Conservation (phyloP, 441 rosid genomes). For the Bocquillonia castaneifolia region DNA sequence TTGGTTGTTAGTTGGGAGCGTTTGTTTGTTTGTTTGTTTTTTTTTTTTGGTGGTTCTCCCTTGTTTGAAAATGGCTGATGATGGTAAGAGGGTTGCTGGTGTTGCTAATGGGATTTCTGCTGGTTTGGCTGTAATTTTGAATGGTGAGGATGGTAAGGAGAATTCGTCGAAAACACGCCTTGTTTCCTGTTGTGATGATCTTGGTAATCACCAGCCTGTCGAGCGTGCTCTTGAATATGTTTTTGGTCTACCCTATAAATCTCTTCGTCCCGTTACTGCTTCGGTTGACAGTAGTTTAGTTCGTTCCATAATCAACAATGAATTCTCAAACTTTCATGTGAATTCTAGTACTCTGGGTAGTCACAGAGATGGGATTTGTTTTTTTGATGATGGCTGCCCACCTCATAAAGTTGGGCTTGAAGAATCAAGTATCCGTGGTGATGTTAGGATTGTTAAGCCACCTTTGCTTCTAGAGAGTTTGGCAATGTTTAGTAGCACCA, state of each 20-base stretch:
- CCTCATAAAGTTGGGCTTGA: constrained; percentile 57
- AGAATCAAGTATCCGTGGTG: constrained; percentile 72
- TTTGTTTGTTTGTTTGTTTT: neutral
- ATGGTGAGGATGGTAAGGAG: constrained; percentile 56
- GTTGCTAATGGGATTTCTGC: constrained; percentile 59
- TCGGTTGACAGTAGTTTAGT: constrained; percentile 46
- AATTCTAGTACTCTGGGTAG: constrained; percentile 27
- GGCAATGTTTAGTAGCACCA: constrained; percentile 80
- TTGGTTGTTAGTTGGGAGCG: neutral
- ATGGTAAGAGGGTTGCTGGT: constrained; percentile 39
- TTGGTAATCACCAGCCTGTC: constrained; percentile 65
- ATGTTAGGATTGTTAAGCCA: constrained; percentile 53
- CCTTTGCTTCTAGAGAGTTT: constrained; percentile 85
- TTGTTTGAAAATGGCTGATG: constrained; percentile 70
- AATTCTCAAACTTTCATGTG: constrained; percentile 35
- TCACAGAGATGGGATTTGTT: constrained; percentile 54
- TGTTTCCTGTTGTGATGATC: constrained; percentile 70
- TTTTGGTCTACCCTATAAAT: constrained; percentile 62
- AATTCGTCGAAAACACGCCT: constrained; percentile 50
- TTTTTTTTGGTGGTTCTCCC: constrained; percentile 7
- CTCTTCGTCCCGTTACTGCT: constrained; percentile 45
- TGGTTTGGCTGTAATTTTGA: constrained; percentile 83
- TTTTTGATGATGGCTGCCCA: constrained; percentile 44
- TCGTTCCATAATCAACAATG: constrained; percentile 48
- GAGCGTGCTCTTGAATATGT: constrained; percentile 79